Percentiles rank a stretch among this genome's conserved stretches.
phyloP scores from a whole-genome alignment of 2,329 filamentous ascomycete genomes.

The Botryosphaeria dothidea region DNA sequence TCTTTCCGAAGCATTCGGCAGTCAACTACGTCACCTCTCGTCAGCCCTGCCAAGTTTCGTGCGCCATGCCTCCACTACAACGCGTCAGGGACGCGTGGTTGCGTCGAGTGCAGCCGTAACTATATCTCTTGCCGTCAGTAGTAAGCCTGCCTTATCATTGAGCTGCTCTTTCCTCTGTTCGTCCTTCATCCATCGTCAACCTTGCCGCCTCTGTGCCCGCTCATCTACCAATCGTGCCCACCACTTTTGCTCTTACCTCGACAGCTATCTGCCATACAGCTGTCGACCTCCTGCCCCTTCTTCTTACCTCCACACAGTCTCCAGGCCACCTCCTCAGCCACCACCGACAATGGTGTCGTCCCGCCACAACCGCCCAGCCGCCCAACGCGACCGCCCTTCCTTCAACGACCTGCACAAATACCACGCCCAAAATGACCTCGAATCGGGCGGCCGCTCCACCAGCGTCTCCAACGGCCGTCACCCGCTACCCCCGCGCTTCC shows the following conservation, averaged over 20 bases:
- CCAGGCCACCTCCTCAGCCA: no score
- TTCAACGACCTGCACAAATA: not conserved
- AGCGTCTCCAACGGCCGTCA: not conserved
- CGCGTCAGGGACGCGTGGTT: no score
- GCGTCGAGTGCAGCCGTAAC: no score
- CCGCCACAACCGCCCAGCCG: not conserved
- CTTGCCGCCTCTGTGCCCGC: not conserved
- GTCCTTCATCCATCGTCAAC: no score
- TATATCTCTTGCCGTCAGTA: no score
- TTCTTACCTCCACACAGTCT: not conserved
- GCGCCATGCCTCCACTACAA: not conserved
- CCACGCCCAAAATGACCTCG: slow-evolving; percentile 1
- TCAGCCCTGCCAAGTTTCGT: slow-evolving; percentile 1
- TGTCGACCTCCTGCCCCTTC: no score
- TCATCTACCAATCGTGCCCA: not conserved
- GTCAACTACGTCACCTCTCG: not conserved
- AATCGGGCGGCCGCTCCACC: not conserved
- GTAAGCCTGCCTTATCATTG: no score
- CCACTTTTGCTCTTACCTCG: no score
- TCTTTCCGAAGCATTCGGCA: not conserved
- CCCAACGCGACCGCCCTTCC: not conserved
- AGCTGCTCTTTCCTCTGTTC: no score
- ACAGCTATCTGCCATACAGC: no score
- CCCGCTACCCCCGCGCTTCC: slow-evolving; percentile 24
- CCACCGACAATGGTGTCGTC: not conserved